Percentiles rank a stretch among this genome's conserved stretches.
These are phyloP conservation scores for Fistulinella cinereoalba DNA, from an alignment of 1,284 basidiomycete species.

Conservation along the genomic window DNA sequence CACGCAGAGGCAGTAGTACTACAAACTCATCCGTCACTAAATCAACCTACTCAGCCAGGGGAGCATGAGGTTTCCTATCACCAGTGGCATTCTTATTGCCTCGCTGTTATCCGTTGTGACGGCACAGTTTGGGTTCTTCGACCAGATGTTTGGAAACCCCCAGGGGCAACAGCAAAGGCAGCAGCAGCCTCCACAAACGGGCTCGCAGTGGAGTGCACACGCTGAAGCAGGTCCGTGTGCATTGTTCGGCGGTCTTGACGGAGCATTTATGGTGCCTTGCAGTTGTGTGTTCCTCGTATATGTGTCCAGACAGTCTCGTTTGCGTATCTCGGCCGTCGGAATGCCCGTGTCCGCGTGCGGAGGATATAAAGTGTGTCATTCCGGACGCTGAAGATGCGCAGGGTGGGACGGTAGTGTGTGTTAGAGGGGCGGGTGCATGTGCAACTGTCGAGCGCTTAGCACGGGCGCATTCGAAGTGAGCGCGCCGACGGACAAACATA, in stretches of 20 bases:
- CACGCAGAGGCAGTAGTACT: no score
- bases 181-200: constrained; percentile 18
- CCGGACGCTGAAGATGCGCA: constrained; percentile 45
- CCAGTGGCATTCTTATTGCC: constrained; percentile 12
- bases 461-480: constrained; percentile 19
- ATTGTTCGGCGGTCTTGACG: no score
- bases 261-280: neutral
- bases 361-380: constrained; percentile 59
- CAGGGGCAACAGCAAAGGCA: constrained; percentile 33
- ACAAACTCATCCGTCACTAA: no score
- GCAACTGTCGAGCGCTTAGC: constrained; percentile 47
- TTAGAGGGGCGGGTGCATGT: constrained; percentile 54
- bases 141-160: constrained; percentile 35
- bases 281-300: constrained; percentile 59
- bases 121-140: constrained; percentile 38
- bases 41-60: no score
- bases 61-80: constrained; percentile 18
- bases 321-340: constrained; percentile 53
- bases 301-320: constrained; percentile 59
- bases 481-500: neutral
- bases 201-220: constrained; percentile 34
- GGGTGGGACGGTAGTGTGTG: constrained; percentile 52
- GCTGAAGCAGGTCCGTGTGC: constrained; percentile 32
- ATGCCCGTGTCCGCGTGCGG: constrained; percentile 58
- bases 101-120: constrained; percentile 24